phyloP scores from a whole-genome alignment of 2,329 filamentous ascomycete species.

The Colletotrichum tropicale region DNA sequence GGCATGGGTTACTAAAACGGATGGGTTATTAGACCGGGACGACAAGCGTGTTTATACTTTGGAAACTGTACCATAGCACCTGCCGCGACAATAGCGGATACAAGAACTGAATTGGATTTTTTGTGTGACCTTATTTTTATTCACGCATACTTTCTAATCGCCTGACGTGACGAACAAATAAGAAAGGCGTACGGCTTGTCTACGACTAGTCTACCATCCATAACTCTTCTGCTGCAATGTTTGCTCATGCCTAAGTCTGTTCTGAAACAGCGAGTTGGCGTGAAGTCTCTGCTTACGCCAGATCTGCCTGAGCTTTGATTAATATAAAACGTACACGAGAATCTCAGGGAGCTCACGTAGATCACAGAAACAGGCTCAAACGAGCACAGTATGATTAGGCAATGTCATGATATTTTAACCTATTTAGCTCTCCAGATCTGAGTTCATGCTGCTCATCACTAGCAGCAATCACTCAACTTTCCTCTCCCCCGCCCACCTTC shows the following conservation, averaged over 20 bases:
- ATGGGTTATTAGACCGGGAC: not conserved
- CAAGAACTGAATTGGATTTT: too few species aligned
- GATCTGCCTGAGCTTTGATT: not conserved
- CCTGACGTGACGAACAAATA: too few species aligned
- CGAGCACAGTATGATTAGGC: not conserved
- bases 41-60: not conserved
- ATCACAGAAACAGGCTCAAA: not conserved
- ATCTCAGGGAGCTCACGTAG: not conserved
- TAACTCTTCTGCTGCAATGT: too few species aligned
- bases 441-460: not conserved
- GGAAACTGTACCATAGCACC: not conserved
- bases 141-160: too few species aligned
- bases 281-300: too few species aligned
- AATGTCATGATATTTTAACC: not conserved
- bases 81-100: not conserved
- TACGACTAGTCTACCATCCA: too few species aligned
- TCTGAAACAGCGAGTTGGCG: too few species aligned
- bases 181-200: too few species aligned
- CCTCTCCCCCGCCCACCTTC: not conserved
- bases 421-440: not conserved
- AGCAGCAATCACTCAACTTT: not conserved
- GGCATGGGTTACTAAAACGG: not conserved
- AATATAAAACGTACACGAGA: not conserved
- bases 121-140: too few species aligned
- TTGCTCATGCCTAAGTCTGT: too few species aligned